Evolutionary conservation across 2,329 filamentous ascomycete genomes (phyloP).

Genomic region (Exophiala oligosperma): DNA sequence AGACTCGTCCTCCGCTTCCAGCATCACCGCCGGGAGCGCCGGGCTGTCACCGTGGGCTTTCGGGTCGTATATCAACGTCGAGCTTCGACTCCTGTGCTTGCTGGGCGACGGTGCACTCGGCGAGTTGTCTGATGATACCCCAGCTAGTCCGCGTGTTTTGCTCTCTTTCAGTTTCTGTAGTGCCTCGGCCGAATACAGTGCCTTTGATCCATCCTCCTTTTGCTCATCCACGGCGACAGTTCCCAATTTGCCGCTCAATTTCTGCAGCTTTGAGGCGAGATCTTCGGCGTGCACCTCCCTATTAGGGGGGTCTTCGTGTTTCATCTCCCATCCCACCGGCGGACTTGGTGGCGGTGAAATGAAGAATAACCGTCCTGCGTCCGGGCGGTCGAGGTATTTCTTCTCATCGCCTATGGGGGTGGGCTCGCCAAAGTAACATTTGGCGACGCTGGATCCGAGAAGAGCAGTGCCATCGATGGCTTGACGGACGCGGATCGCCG

Average conservation of each 20-base stretch:
- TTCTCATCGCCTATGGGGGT: conserved; percentile 45
- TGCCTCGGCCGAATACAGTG: conserved; percentile 23
- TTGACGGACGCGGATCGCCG: conserved; percentile 45
- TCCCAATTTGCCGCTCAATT: conserved; percentile 45
- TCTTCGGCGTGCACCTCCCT: conserved; percentile 65
- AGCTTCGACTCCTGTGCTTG: conserved; percentile 50
- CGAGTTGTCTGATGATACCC: conserved; percentile 19
- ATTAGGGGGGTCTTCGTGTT: conserved; percentile 64
- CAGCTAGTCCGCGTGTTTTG: conserved; percentile 10
- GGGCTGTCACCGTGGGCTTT: conserved; percentile 62
- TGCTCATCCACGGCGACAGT: conserved; percentile 4
- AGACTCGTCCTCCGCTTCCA: conserved; percentile 57
- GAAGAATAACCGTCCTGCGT: conserved; percentile 64
- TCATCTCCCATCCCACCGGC: conserved; percentile 65
- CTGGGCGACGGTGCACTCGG: conserved; percentile 28
- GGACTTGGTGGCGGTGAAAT: conserved; percentile 65
- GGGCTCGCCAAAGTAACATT: conserved; percentile 54
- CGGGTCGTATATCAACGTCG: conserved; percentile 63
- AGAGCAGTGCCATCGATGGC: conserved; percentile 42
- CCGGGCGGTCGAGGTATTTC: conserved; percentile 56
- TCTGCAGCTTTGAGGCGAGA: conserved; percentile 57
- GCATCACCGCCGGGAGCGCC: conserved; percentile 61
- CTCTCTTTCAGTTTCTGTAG: conserved; percentile 21
- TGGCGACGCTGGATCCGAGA: conserved; percentile 37
- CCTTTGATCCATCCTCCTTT: conserved; percentile 15